A percentile compares a stretch with the other conserved stretches of the same genome.
These are phyloP conservation scores for Euphrasia confusa DNA, from an alignment of 257 asterid species.

Conservation along the genomic window DNA sequence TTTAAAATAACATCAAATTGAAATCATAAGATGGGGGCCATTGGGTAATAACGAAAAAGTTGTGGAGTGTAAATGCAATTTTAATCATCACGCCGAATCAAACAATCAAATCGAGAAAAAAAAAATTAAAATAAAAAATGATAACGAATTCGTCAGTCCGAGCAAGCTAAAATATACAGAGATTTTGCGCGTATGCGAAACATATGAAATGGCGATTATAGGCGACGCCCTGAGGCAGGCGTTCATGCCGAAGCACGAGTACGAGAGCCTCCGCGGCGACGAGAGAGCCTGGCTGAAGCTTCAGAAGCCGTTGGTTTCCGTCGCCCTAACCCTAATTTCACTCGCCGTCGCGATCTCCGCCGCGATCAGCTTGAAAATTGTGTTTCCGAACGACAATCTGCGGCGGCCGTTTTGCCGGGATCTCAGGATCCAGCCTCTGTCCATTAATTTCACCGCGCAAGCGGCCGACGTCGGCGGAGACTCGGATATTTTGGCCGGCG, in stretches of 20 bases:
- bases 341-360: conserved; percentile 52
- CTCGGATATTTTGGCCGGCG: conserved; percentile 60
- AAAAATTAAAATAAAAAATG: background rate
- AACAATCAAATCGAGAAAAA: background rate
- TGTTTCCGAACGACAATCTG: conserved; percentile 59
- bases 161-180: conserved; percentile 11
- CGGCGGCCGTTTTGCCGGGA: conserved; percentile 88
- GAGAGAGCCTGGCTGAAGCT: conserved; percentile 73
- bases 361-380: conserved; percentile 61
- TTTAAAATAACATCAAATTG: background rate
- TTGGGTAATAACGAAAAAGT: background rate
- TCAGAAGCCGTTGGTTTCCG: conserved; percentile 45
- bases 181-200: conserved; percentile 14
- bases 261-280: conserved; percentile 80
- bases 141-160: conserved; percentile 15
- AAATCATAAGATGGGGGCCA: background rate
- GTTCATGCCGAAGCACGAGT: conserved; percentile 91
- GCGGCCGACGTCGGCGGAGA: conserved; percentile 34
- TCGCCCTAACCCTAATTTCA: conserved; percentile 35
- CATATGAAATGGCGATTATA: conserved; percentile 42
- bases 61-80: background rate
- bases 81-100: background rate
- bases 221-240: conserved; percentile 93
- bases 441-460: conserved; percentile 53
- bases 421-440: conserved; percentile 72